These are phyloP conservation scores for Blastocystis sp. DNA, from an alignment of 352 stramenopile genomes.

Conservation along the genomic window DNA sequence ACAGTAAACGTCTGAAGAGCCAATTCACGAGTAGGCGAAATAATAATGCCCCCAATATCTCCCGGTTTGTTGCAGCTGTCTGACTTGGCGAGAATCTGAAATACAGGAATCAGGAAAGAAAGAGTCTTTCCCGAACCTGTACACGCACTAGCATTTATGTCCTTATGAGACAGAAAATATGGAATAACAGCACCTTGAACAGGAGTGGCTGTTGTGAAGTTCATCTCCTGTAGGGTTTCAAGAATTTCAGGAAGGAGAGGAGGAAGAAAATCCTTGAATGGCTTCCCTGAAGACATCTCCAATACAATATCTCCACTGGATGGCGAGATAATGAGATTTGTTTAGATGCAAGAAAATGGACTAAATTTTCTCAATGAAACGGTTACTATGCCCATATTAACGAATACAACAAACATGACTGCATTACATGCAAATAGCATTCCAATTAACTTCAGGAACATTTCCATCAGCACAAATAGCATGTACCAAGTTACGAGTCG, in stretches of 20 bases:
- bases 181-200: constrained; percentile 86
- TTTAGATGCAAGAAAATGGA: too few species aligned
- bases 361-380: too few species aligned
- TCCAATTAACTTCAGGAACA: constrained; percentile 30
- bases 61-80: background rate
- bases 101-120: constrained; percentile 87
- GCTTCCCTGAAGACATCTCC: constrained; percentile 45
- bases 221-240: constrained; percentile 71
- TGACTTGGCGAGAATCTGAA: constrained; percentile 81
- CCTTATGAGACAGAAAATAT: constrained; percentile 87
- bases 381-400: too few species aligned
- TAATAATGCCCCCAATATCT: constrained; percentile 75
- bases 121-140: constrained; percentile 91
- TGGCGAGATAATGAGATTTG: too few species aligned
- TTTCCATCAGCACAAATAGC: background rate
- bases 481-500: background rate
- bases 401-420: background rate
- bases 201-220: constrained; percentile 84
- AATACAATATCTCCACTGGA: too few species aligned
- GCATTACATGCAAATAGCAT: constrained; percentile 44
- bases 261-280: constrained; percentile 44
- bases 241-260: constrained; percentile 52
- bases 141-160: constrained; percentile 88
- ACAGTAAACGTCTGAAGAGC: constrained; percentile 75
- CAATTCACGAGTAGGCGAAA: constrained; percentile 84